These are phyloP conservation scores for Knoxia roxburghii DNA, from an alignment of 257 asterid species.

Conservation along the genomic window DNA sequence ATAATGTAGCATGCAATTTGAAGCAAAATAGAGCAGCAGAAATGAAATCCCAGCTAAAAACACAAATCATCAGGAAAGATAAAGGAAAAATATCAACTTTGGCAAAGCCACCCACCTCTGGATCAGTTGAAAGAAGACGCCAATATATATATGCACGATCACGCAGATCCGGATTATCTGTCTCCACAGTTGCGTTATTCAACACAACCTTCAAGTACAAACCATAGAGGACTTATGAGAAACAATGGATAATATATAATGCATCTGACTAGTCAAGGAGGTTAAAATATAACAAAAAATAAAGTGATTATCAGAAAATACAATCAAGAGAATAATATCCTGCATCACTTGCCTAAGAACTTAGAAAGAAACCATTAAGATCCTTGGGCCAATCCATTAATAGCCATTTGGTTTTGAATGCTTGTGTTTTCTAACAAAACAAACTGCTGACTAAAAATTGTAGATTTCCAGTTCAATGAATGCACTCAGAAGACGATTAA, in stretches of 20 bases:
- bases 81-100: not conserved
- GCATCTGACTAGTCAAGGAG: not conserved
- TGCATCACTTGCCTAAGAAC: no score
- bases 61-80: not conserved
- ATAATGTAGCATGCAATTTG: not conserved
- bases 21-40: not conserved
- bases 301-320: not conserved
- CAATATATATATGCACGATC: constrained; percentile 99
- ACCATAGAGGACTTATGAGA: not conserved
- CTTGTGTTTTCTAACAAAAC: not conserved
- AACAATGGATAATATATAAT: not conserved
- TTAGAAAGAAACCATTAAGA: not conserved
- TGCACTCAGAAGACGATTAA: not conserved
- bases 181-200: constrained; percentile 97
- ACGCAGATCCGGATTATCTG: constrained; percentile 97
- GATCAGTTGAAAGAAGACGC: constrained; percentile 99
- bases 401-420: not conserved
- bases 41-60: not conserved
- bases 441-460: not conserved
- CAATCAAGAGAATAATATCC: not conserved
- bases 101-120: constrained; percentile 59
- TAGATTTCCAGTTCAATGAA: not conserved
- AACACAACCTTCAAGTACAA: constrained; percentile 68
- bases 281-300: not conserved
- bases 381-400: not conserved